Percentiles rank a stretch among this genome's conserved stretches.
Conservation (phyloP, 805 yeast species). For the Candida mattraensis region DNA sequence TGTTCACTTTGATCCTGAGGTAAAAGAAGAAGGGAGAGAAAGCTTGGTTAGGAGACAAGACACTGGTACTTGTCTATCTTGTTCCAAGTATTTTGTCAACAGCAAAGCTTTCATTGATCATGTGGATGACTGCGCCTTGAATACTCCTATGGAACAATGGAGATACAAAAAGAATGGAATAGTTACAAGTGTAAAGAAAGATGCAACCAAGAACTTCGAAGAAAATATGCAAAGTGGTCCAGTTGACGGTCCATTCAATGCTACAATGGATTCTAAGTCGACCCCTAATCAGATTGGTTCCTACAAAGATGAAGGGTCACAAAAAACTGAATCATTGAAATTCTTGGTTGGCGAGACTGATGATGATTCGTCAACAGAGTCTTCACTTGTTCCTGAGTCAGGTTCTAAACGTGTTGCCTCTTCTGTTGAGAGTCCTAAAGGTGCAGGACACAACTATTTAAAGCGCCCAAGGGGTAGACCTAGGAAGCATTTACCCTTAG, state of each 20-base stretch:
- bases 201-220: constrained; percentile 18
- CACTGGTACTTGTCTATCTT: constrained; percentile 67
- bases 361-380: constrained; percentile 6
- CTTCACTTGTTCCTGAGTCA: constrained; percentile 1
- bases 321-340: constrained; percentile 3
- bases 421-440: constrained; percentile 6
- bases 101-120: constrained; percentile 63
- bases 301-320: constrained; percentile 6
- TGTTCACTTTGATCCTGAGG: constrained; percentile 60
- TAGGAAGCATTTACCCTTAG: constrained; percentile 20
- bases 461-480: constrained; percentile 31
- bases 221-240: constrained; percentile 8
- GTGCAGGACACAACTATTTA: constrained; percentile 17
- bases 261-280: constrained; percentile 2
- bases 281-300: no score
- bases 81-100: constrained; percentile 54
- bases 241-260: constrained; percentile 5
- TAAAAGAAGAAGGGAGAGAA: constrained; percentile 25
- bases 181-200: constrained; percentile 30
- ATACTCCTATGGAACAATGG: constrained; percentile 36
- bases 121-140: constrained; percentile 58
- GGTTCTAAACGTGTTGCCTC: constrained; percentile 12
- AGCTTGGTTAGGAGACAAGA: constrained; percentile 42
- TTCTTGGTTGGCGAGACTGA: constrained; percentile 5
- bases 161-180: constrained; percentile 33